Evolutionary conservation across 2,329 filamentous ascomycete species (phyloP).

Genomic region (Coniella vitis): DNA sequence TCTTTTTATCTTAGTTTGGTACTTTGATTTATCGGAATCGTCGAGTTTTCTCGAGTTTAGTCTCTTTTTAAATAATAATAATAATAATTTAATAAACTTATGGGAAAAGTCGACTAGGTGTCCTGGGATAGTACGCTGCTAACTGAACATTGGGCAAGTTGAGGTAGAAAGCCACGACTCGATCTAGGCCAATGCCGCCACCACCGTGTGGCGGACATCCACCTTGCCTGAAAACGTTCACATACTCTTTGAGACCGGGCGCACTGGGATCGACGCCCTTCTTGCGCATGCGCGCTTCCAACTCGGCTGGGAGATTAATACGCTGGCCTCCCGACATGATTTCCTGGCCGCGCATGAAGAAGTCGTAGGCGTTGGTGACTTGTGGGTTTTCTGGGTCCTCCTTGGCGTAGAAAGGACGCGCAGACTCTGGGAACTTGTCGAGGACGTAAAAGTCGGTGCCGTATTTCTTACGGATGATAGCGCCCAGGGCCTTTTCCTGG

Average conservation of each 20-base stretch:
- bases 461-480: constrained; percentile 80
- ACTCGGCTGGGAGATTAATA: constrained; percentile 71
- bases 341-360: constrained; percentile 89
- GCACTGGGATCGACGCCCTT: constrained; percentile 75
- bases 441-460: constrained; percentile 94
- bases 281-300: constrained; percentile 69
- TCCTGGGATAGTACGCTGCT: constrained; percentile 51
- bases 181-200: constrained; percentile 83
- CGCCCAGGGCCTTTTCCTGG: constrained; percentile 83
- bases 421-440: constrained; percentile 87
- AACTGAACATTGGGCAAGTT: constrained; percentile 53
- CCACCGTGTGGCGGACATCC: constrained; percentile 87
- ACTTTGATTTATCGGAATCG: too few species aligned
- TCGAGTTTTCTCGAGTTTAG: too few species aligned
- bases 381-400: constrained; percentile 60
- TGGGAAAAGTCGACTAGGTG: constrained; percentile 51
- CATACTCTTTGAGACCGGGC: constrained; percentile 78
- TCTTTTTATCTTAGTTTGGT: too few species aligned
- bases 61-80: too few species aligned
- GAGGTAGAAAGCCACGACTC: constrained; percentile 66
- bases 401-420: constrained; percentile 90
- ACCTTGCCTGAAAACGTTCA: constrained; percentile 72
- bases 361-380: constrained; percentile 67
- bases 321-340: constrained; percentile 88
- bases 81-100: constrained; percentile 21